Conservation (phyloP, 2,329 filamentous ascomycete species). For the Xylariales sp. region DNA sequence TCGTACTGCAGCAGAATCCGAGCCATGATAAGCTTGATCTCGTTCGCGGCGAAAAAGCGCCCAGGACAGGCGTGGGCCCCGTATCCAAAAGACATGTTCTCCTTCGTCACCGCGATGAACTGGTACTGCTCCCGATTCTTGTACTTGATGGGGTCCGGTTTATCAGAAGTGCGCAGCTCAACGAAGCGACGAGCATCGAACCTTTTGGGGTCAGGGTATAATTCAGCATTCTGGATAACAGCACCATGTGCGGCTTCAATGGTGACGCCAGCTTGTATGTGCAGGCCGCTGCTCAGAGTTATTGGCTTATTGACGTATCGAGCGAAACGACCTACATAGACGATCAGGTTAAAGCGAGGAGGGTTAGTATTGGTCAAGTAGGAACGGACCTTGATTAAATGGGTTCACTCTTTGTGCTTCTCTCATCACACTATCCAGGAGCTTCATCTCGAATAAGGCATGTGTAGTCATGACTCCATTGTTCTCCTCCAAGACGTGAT, state of each 20-base stretch:
- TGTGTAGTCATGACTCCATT: conserved; percentile 26
- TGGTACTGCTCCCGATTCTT: conserved; percentile 32
- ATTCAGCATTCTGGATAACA: conserved; percentile 23
- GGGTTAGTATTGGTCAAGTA: conserved; percentile 18
- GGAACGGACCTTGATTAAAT: conserved; percentile 29
- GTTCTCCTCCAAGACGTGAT: conserved; percentile 27
- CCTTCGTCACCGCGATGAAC: conserved; percentile 32
- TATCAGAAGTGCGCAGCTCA: conserved; percentile 23
- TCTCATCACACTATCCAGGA: conserved; percentile 32
- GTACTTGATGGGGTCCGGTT: conserved; percentile 18
- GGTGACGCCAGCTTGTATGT: conserved; percentile 32
- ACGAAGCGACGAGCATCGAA: conserved; percentile 33
- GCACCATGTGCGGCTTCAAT: conserved; percentile 30
- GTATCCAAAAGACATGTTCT: conserved; percentile 33
- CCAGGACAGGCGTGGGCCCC: conserved; percentile 35
- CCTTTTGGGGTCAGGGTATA: conserved; percentile 22
- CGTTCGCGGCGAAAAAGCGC: conserved; percentile 37
- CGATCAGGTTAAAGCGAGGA: not conserved
- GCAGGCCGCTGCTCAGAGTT: conserved; percentile 44
- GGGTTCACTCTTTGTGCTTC: conserved; percentile 27
- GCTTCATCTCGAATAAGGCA: conserved; percentile 32
- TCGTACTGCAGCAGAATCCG: conserved; percentile 35
- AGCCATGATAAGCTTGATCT: conserved; percentile 38
- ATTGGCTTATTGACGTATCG: conserved; percentile 43
- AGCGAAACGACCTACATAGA: conserved; percentile 35